Conservation (phyloP, 108 stramenopile species). For the Discostella stelligeroides region DNA sequence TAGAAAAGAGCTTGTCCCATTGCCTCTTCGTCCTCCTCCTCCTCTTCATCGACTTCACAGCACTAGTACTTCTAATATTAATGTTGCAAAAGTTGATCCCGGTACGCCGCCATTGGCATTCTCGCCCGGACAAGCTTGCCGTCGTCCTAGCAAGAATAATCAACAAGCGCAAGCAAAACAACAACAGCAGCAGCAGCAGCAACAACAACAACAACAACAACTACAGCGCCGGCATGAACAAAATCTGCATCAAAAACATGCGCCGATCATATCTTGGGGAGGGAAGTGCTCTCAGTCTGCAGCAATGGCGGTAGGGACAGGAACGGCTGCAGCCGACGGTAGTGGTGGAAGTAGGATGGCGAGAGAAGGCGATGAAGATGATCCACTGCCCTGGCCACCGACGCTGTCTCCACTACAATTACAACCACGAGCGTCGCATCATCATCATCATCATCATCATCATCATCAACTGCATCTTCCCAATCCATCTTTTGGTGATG, state of each 20-base stretch:
- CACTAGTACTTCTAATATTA: no score
- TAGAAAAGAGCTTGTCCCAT: not conserved
- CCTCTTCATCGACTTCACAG: not conserved
- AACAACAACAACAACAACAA: not conserved
- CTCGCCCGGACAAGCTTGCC: no score
- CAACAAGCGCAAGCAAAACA: not conserved
- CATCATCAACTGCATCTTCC: not conserved
- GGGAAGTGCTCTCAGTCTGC: no score
- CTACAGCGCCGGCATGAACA: not conserved
- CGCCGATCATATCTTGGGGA: no score
- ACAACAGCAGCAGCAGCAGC: not conserved
- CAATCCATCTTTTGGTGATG: slow-evolving; percentile 4
- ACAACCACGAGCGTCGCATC: not conserved
- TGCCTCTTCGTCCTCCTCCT: not conserved
- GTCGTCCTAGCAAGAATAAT: no score
- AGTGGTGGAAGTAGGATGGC: not conserved
- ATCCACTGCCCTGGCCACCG: not conserved
- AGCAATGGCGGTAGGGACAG: no score
- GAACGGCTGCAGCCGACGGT: not conserved
- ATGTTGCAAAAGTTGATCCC: no score
- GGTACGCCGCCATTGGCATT: no score
- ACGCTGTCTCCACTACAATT: not conserved
- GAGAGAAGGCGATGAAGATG: not conserved
- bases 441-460: not conserved
- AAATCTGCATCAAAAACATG: not conserved